Evolutionary conservation across 2,329 filamentous ascomycete species (phyloP), one percentile per base, ranked within the genome.

Genomic region (Pseudodiploospora longispora): DNA sequence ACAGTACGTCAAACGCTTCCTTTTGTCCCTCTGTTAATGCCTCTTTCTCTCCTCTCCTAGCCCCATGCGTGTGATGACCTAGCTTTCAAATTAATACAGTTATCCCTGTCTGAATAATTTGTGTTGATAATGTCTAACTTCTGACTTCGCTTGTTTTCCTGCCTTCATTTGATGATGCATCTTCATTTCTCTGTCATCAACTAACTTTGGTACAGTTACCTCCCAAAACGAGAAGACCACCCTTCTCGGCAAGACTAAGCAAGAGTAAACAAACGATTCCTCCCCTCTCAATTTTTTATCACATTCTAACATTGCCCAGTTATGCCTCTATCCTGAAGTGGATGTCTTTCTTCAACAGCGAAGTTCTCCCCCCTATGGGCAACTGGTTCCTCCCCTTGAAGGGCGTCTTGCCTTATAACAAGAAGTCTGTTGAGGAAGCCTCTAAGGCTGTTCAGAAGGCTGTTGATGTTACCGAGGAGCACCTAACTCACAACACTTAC

Each of bases 221-320:
- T 97, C 93, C 59, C 93, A 98, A 76, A 98, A 98, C 71, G 93
- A 97, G 84, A 97, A 97, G 85, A 98, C 93, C 61, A 94, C 89
- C 58, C 89, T 98, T 56, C 83, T 98, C 60, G 93, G 93, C 66
- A 97, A 97, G 85, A 98, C 90, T 75, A 98, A 98, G 85, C 91
- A 98, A 78, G 93, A 98, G 82, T 89, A 74, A 67, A 76, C 65
- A 19, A 31, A 19, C 10, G 30, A 27, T 10, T 7, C 19, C 19
- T 38, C 35, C 19, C 33, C 36, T 28, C 1, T 6, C 19, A 10
- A 31, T 35, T 27, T 27, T 33, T 32, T 36, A 19, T 27, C 6
- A 8, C 12, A 44, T 41, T 52, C 62, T 65, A 50, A 65, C 38
- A 27, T 28, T 27, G 10, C 29, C 10, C 12, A 82, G 78, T 68